Conservation (phyloP, 2,329 filamentous ascomycete genomes). For the Phyllosticta citriasiana region DNA sequence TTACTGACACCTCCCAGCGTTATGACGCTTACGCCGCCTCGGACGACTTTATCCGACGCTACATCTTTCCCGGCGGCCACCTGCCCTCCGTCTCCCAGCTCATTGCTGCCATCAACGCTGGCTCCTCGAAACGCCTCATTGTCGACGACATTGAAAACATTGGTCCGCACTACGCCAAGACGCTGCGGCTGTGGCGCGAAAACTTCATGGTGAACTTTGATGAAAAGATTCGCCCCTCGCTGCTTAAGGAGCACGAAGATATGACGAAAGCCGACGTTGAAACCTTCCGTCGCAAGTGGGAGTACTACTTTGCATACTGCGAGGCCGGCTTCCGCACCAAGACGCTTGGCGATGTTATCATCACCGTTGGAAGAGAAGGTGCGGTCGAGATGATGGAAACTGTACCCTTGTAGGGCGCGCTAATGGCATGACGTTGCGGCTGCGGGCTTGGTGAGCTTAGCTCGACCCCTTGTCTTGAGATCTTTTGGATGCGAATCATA, state of each 20-base stretch:
- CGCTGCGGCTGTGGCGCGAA: conserved; percentile 58
- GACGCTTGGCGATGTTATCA: conserved; percentile 61
- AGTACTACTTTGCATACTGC: conserved; percentile 70
- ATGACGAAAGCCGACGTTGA: conserved; percentile 55
- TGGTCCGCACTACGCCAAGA: conserved; percentile 62
- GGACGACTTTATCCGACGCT: conserved; percentile 65
- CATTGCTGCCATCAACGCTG: conserved; percentile 51
- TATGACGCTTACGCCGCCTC: conserved; percentile 56
- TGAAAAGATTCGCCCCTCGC: conserved; percentile 47
- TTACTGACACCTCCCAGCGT: conserved; percentile 23
- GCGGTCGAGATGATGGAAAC: conserved; percentile 59
- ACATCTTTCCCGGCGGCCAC: conserved; percentile 72
- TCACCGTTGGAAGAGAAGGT: conserved; percentile 58
- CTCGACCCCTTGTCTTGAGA: not conserved
- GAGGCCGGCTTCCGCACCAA: conserved; percentile 65
- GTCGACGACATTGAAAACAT: conserved; percentile 63
- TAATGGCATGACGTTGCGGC: not conserved
- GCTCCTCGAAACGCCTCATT: conserved; percentile 52
- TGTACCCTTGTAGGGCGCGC: conserved; percentile 46
- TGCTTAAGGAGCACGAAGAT: conserved; percentile 47
- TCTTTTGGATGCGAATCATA: not conserved
- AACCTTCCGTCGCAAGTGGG: conserved; percentile 62
- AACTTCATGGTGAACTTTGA: conserved; percentile 56
- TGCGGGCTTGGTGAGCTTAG: not conserved
- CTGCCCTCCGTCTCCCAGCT: conserved; percentile 57